phyloP scores from a whole-genome alignment of 805 yeast genomes.

The Hanseniaspora thailandica region DNA sequence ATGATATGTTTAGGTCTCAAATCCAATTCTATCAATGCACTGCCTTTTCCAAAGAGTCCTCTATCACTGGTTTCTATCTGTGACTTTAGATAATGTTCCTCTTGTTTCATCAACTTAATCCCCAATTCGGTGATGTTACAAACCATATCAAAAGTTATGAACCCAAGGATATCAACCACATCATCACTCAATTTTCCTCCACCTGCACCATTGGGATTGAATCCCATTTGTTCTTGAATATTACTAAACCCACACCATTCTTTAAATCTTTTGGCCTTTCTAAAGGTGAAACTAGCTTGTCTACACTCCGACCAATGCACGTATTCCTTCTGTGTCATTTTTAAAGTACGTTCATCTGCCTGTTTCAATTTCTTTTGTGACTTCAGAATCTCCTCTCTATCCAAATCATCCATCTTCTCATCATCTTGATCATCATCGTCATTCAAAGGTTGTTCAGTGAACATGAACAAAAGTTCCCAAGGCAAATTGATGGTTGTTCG shows the following conservation, averaged over 20 bases:
- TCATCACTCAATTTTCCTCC: conserved; percentile 81
- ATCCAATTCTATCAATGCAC: conserved; percentile 7
- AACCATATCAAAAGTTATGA: conserved; percentile 90
- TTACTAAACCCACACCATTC: conserved; percentile 91
- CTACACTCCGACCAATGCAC: conserved; percentile 99
- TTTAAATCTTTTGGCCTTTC: conserved; percentile 85
- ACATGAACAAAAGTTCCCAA: conserved; percentile 93
- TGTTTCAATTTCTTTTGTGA: conserved; percentile 78
- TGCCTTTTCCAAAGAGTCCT: conserved; percentile 11
- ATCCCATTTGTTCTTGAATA: conserved; percentile 45
- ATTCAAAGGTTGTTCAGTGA: conserved; percentile 71
- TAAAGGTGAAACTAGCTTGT: conserved; percentile 90
- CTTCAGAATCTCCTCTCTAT: conserved; percentile 75
- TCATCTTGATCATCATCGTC: conserved; percentile 55
- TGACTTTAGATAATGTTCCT: conserved; percentile 37
- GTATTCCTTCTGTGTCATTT: conserved; percentile 94
- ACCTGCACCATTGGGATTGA: conserved; percentile 13
- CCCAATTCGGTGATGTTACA: conserved; percentile 91
- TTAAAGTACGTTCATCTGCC: conserved; percentile 85
- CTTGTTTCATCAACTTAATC: conserved; percentile 59
- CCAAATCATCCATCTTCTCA: conserved; percentile 48
- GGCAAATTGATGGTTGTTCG: conserved; percentile 76
- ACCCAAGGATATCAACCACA: conserved; percentile 89
- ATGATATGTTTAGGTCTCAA: conserved; percentile 65
- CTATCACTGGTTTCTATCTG: conserved; percentile 11